A percentile compares a stretch with the other conserved stretches of the same genome.
Conservation (phyloP, 805 yeast genomes). For the Spathaspora gorwiae region DNA sequence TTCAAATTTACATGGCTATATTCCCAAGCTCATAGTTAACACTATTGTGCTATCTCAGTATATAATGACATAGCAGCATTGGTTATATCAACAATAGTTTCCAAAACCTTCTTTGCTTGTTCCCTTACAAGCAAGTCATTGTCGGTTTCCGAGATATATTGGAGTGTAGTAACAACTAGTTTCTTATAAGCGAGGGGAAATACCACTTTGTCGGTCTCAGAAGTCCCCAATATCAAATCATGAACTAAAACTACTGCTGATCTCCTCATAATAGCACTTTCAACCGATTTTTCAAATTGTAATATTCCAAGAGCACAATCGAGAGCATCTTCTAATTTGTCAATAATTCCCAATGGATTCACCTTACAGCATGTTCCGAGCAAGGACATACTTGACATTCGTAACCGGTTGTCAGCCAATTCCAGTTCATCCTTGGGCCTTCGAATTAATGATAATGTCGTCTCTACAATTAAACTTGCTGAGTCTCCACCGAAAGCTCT, state of each 20-base stretch:
- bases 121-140: constrained; percentile 56
- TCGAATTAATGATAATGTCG: constrained; percentile 39
- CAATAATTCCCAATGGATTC: constrained; percentile 50
- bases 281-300: constrained; percentile 45
- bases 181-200: constrained; percentile 48
- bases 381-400: constrained; percentile 86
- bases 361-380: constrained; percentile 66
- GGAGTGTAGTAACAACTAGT: constrained; percentile 39
- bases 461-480: constrained; percentile 40
- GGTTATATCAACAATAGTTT: constrained; percentile 16
- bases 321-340: constrained; percentile 50
- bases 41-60: not conserved
- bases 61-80: constrained; percentile 11
- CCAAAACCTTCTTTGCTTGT: constrained; percentile 41
- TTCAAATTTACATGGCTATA: too few relatives aligned
- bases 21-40: too few relatives aligned
- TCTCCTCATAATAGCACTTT: constrained; percentile 61
- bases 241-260: constrained; percentile 67
- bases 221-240: constrained; percentile 51
- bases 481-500: constrained; percentile 43
- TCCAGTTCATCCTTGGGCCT: constrained; percentile 17
- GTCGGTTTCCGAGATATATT: constrained; percentile 45
- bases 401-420: constrained; percentile 50
- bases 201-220: constrained; percentile 42
- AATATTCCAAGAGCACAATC: constrained; percentile 79